These are phyloP conservation scores for Aureobasidium sp. DNA, from an alignment of 2,329 filamentous ascomycete species.

Conservation along the genomic window DNA sequence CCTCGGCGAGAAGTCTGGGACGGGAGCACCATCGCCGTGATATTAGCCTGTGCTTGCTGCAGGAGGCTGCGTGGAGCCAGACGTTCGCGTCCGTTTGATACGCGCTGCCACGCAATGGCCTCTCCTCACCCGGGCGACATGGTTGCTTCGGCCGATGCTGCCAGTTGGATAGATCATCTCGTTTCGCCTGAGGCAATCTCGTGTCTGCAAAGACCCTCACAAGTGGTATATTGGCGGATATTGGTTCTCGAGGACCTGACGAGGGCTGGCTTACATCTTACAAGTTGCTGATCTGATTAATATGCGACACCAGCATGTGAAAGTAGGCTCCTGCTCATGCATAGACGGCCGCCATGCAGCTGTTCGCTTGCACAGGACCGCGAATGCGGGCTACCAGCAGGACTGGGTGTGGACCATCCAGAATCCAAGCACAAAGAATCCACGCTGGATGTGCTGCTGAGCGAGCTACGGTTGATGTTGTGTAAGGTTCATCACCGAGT, in stretches of 20 bases:
- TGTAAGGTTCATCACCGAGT: not conserved
- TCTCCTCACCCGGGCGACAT: not conserved
- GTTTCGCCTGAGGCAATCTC: not conserved
- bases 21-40: not conserved
- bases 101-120: not conserved
- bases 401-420: not conserved
- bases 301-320: not conserved
- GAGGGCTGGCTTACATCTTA: not conserved
- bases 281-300: not conserved
- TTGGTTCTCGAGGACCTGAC: not conserved
- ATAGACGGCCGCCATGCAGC: not conserved
- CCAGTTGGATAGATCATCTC: not conserved
- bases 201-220: not conserved
- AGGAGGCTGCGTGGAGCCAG: slow-evolving; percentile 1
- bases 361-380: slow-evolving; percentile 2
- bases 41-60: slow-evolving; percentile 10
- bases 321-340: not conserved
- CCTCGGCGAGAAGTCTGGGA: not conserved
- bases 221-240: not conserved
- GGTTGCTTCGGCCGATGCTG: slow-evolving; percentile 1
- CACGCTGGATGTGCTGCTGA: not conserved
- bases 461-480: not conserved
- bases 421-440: not conserved
- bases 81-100: not conserved
- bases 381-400: not conserved